These are phyloP conservation scores for Huntiella abstrusa DNA, from an alignment of 2,329 filamentous ascomycete species.

Conservation along the genomic window DNA sequence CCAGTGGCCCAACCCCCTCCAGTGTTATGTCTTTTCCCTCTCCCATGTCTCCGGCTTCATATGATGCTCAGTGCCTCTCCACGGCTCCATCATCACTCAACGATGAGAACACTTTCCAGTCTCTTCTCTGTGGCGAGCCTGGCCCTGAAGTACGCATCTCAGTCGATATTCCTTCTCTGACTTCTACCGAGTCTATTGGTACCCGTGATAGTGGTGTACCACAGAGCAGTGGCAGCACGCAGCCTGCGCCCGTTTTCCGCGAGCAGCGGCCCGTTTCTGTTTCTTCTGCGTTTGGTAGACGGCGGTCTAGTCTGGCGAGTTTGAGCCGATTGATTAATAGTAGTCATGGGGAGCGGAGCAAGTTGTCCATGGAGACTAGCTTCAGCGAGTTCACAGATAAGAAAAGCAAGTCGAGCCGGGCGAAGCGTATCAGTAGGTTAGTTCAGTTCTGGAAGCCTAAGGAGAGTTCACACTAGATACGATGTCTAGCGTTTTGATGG, in stretches of 20 bases:
- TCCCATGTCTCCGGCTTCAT: conserved; percentile 47
- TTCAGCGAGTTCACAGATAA: conserved; percentile 36
- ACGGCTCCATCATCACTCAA: conserved; percentile 57
- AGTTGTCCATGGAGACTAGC: conserved; percentile 50
- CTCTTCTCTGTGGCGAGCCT: conserved; percentile 53
- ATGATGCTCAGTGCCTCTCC: conserved; percentile 54
- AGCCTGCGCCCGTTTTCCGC: conserved; percentile 26
- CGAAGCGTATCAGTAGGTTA: conserved; percentile 52
- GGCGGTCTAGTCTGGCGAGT: conserved; percentile 59
- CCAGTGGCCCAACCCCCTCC: conserved; percentile 28
- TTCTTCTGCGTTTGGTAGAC: conserved; percentile 44
- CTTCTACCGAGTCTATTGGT: conserved; percentile 62
- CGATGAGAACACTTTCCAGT: conserved; percentile 53
- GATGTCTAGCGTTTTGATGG: background rate
- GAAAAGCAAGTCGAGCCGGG: conserved; percentile 41
- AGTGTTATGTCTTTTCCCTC: conserved; percentile 52
- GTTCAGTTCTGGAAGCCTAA: conserved; percentile 62
- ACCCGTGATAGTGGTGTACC: conserved; percentile 43
- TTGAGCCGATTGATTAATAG: conserved; percentile 59
- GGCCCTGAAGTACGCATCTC: conserved; percentile 55
- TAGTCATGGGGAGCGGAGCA: conserved; percentile 56
- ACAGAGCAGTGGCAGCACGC: conserved; percentile 15
- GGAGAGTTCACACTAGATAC: conserved; percentile 14
- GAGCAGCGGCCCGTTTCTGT: conserved; percentile 44
- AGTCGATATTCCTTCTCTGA: conserved; percentile 52